These are phyloP conservation scores for Venustampulla echinocandica DNA, from an alignment of 495 filamentous ascomycete species.

Conservation along the genomic window DNA sequence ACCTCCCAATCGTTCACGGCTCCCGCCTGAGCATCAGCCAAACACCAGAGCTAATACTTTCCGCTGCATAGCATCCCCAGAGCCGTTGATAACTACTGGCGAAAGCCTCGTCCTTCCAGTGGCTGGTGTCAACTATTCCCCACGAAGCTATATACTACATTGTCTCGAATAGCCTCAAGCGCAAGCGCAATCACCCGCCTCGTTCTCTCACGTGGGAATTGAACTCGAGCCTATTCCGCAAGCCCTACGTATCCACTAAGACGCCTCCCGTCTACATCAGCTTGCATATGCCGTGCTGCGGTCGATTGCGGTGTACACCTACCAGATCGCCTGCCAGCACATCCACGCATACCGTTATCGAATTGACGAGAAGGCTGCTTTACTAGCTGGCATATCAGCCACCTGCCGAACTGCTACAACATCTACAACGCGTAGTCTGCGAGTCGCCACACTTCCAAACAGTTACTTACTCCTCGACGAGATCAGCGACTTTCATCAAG, in stretches of 20 bases:
- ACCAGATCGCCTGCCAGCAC: conserved; percentile 48
- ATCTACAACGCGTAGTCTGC: conserved; percentile 14
- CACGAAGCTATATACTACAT: conserved; percentile 21
- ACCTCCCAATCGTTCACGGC: conserved; percentile 19
- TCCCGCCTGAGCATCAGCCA: conserved; percentile 11
- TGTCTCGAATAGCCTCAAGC: conserved; percentile 25
- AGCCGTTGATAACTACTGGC: conserved; percentile 29
- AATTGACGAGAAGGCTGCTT: conserved; percentile 36
- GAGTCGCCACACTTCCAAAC: conserved; percentile 8
- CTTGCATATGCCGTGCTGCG: conserved; percentile 50
- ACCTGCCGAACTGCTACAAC: conserved; percentile 24
- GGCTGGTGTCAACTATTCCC: conserved; percentile 22
- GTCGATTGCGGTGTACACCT: conserved; percentile 40
- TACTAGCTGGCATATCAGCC: conserved; percentile 20
- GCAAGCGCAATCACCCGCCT: conserved; percentile 15
- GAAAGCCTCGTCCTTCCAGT: conserved; percentile 25
- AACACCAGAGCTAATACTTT: conserved; percentile 34
- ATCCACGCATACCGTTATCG: conserved; percentile 40
- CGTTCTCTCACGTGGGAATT: conserved; percentile 20
- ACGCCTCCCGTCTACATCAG: conserved; percentile 45
- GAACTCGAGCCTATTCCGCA: conserved; percentile 19
- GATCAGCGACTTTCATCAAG: neutral
- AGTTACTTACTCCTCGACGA: neutral
- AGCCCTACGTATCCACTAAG: conserved; percentile 17
- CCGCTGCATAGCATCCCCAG: conserved; percentile 37